Evolutionary conservation across 2,329 filamentous ascomycete genomes (phyloP), one percentile per base, ranked within the genome.

Genomic region (Rhinocladiella similis): DNA sequence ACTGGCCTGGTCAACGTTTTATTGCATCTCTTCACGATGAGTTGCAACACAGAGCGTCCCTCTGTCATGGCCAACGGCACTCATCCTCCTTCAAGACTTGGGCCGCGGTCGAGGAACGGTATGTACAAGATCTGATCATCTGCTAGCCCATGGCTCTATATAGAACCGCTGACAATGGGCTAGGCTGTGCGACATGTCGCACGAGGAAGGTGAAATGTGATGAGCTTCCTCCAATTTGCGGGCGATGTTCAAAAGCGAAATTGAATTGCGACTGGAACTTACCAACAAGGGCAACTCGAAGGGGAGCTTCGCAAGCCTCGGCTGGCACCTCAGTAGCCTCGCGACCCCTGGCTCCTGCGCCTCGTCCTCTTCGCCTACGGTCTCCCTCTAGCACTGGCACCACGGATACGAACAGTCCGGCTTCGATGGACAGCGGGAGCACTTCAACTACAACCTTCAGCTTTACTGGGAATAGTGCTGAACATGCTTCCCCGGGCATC

Each of bases 51-150:
- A 25, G 22, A 7, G 22, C 22, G 7, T 25, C 22, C 22, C 22
- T 25, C 7, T 25, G 22, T 25, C 22, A 25, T 25, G 22, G 22
- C 22, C 4, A 25, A 25, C 22, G 22, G 19, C 20, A 43, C 18
- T 42, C 6, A 20, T n/a, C n/a, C 12, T 18, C 19, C 48, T 38
- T 29, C 18, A 35, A 53, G 42, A 43, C 38, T 27, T 39, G 47
- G 36, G 14, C 70, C 71, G 64, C 69, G 71, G 63, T 73, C 71
- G 19, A 73, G 72, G 63, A 73, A 68, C 63, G 71, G 71, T 73
- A 63, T 25, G 61, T 43, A 25, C 4, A 25, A 25, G 22, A 25
- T 25, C 5, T 19, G 38, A 49, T 53, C 38, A 38, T 16, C 5
- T 42, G 38, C 20, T 14, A 29, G 9, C 38, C 13, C 51, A 45